A percentile compares a stretch with the other conserved stretches of the same genome.
phyloP scores from a whole-genome alignment of 495 filamentous ascomycete species.

The Cryomyces antarcticus region DNA sequence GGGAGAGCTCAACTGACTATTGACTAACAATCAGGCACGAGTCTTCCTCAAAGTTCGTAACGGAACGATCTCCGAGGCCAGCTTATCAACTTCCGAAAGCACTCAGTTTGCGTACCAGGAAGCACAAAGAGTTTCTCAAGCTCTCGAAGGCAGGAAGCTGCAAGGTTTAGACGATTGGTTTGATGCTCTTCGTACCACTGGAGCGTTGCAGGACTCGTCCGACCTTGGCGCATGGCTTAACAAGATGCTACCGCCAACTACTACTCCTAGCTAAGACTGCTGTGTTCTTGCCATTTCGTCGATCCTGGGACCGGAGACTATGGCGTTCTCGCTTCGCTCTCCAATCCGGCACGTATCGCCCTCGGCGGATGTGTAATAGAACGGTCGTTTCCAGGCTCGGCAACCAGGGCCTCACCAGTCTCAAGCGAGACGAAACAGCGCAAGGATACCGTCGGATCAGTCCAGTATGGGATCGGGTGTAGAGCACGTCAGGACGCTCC shows the following conservation, averaged over 20 bases:
- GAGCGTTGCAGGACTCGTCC: background rate
- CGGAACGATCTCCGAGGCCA: slow-evolving; percentile 5
- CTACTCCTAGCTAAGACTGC: too few relatives aligned
- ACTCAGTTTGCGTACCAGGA: slow-evolving; percentile 4
- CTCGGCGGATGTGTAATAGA: too few relatives aligned
- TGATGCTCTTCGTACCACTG: background rate
- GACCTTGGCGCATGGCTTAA: background rate
- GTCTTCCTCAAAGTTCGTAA: slow-evolving; percentile 9
- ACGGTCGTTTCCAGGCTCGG: too few relatives aligned
- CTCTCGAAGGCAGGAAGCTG: slow-evolving; percentile 11
- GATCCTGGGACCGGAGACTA: too few relatives aligned
- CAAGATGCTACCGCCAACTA: background rate
- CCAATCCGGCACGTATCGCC: too few relatives aligned
- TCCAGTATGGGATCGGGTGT: too few relatives aligned
- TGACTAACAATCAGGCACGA: slow-evolving; percentile 2
- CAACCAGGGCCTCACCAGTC: too few relatives aligned
- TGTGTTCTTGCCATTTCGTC: too few relatives aligned
- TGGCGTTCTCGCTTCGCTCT: too few relatives aligned
- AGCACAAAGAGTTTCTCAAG: background rate
- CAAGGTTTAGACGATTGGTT: slow-evolving; percentile 24
- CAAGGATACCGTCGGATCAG: too few relatives aligned
- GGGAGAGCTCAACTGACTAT: background rate
- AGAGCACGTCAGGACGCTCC: too few relatives aligned
- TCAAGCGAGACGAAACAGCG: too few relatives aligned
- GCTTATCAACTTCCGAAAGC: background rate